Conservation (phyloP, 371 early-diverging fungal species). For the Mortierella sp. region DNA sequence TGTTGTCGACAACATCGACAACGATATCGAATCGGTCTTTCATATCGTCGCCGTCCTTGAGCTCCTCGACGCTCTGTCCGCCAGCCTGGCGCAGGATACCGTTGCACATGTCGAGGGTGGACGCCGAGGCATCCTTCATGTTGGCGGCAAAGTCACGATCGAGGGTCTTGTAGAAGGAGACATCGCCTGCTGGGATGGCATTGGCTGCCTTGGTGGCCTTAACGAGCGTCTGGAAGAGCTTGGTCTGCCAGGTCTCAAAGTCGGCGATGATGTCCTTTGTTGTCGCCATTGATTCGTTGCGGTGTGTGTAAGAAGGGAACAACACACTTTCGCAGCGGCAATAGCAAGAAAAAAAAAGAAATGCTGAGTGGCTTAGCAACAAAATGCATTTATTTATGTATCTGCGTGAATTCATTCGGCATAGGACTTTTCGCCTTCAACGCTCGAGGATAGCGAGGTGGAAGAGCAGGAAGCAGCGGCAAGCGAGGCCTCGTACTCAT, state of each 20-base stretch:
- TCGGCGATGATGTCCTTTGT: constrained; percentile 54
- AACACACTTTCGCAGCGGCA: not conserved
- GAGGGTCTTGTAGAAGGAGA: constrained; percentile 80
- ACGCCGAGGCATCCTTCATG: constrained; percentile 65
- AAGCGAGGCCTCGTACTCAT: constrained; percentile 38
- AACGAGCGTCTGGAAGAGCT: constrained; percentile 71
- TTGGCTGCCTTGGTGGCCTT: constrained; percentile 76
- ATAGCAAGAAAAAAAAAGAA: not conserved
- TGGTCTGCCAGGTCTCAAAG: constrained; percentile 69
- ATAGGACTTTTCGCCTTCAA: constrained; percentile 22
- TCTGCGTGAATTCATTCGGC: not conserved
- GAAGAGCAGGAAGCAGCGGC: constrained; percentile 39
- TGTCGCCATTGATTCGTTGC: constrained; percentile 19
- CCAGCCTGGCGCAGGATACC: constrained; percentile 66
- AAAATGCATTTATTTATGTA: not conserved
- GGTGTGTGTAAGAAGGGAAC: not conserved
- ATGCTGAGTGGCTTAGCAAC: not conserved
- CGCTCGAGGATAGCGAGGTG: constrained; percentile 28
- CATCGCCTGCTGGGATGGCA: constrained; percentile 68
- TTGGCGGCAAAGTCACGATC: constrained; percentile 71
- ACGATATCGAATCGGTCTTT: constrained; percentile 74
- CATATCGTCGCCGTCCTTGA: constrained; percentile 79
- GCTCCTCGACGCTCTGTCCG: constrained; percentile 19
- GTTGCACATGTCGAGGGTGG: constrained; percentile 73
- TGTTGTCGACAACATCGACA: constrained; percentile 84